Base-by-base conservation (phyloP, 1,284 basidiomycete genomes). In the Marasmius oreades region DNA sequence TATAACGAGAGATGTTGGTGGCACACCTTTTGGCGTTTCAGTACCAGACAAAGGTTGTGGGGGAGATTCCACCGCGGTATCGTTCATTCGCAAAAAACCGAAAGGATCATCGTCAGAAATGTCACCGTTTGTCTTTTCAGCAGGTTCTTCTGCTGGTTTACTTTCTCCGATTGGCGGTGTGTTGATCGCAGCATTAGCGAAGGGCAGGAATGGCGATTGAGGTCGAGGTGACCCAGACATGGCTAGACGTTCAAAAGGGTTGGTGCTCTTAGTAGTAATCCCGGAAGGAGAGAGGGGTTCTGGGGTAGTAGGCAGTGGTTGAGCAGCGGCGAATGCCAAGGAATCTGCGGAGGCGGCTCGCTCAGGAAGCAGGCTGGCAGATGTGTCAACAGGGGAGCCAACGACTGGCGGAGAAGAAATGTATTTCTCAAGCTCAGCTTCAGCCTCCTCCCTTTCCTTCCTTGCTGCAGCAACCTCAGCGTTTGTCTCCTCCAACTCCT, bases 231-330 rank as follows among this genome's bases (percentile, higher is more conserved):
- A 64, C 10, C 76, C 77, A 26, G 77, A 71, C 70, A 77, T 75
- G 1, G 76, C 76, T 50, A 95, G 72, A 42, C 90, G 77, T 61
- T 95, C 95, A 67, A 99, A 99, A 0, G 96, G 96, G 69, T 99
- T 99, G 65, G 88, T 96, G 64, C 92, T 95, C 72, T 90, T 88
- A 44, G 77, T 36, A 66, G 75, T 7, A 72, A 79, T 50, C 60
- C 69, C 55, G 61, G 71, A 60, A 65, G 70, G 62, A 28, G 65
- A 56, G 7, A 78, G 58, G 62, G 71, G 65, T 26, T 85, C 82
- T 14, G 92, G 90, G 0, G 90, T 86, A 11, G 72, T 66, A 1
- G 91, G 92, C 12, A 93, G 76, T 2, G 89, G 82, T 7, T 88
- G 81, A 4, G 79, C 72, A 7, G 86, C 82, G 33, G 91, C 88